These are phyloP conservation scores for Cercospora sp. DNA, from an alignment of 2,329 filamentous ascomycete genomes.

Conservation along the genomic window DNA sequence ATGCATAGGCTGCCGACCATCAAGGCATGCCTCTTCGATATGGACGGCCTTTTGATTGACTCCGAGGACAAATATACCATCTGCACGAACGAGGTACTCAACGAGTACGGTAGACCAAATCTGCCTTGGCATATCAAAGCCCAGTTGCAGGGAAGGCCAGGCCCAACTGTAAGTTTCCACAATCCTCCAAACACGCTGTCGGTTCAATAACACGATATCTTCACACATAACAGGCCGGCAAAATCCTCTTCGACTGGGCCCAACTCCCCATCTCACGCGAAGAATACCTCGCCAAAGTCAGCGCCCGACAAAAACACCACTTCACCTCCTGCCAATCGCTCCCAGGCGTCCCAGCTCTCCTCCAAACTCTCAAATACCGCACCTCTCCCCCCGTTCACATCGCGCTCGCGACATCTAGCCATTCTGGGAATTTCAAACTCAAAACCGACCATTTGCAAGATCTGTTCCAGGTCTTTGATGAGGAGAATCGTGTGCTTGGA, in stretches of 20 bases:
- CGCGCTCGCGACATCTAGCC: constrained; percentile 81
- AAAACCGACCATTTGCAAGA: constrained; percentile 63
- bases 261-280: constrained; percentile 73
- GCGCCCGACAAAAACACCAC: constrained; percentile 64
- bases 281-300: constrained; percentile 63
- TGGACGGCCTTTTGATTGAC: constrained; percentile 95
- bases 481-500: constrained; percentile 73
- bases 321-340: constrained; percentile 77
- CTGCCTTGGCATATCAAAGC: constrained; percentile 97
- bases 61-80: constrained; percentile 87
- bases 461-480: constrained; percentile 62
- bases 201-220: background rate
- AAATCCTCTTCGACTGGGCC: constrained; percentile 78
- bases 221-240: constrained; percentile 45
- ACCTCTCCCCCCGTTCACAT: constrained; percentile 61
- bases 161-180: constrained; percentile 42
- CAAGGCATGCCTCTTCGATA: constrained; percentile 93
- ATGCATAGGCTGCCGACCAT: constrained; percentile 63
- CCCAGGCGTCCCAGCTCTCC: constrained; percentile 71
- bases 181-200: background rate
- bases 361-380: constrained; percentile 54
- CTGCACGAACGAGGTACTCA: constrained; percentile 79
- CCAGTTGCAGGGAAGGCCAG: constrained; percentile 70
- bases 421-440: constrained; percentile 68
- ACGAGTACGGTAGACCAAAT: constrained; percentile 67